These are phyloP conservation scores for Cladosporium sp. DNA, from an alignment of 2,329 filamentous ascomycete species.

Conservation along the genomic window DNA sequence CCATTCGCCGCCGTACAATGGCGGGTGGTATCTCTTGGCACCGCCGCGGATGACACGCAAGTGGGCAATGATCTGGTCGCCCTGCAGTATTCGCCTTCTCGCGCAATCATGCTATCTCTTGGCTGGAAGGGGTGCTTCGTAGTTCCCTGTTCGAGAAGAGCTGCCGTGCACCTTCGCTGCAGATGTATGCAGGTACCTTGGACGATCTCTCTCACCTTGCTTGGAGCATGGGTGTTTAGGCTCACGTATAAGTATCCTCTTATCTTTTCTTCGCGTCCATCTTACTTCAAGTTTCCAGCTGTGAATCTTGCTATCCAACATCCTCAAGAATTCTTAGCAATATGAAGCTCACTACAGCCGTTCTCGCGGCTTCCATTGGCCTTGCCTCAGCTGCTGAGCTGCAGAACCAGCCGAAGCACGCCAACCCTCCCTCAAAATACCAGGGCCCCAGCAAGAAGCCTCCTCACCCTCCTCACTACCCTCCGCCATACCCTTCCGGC, in stretches of 20 bases:
- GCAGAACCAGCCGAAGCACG: background rate
- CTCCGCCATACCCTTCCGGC: background rate
- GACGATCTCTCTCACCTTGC: constrained; percentile 1
- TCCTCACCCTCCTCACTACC: background rate
- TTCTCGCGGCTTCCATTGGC: constrained; percentile 5
- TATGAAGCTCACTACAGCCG: constrained; percentile 7
- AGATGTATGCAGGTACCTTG: background rate
- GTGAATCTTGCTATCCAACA: background rate
- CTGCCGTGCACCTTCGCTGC: background rate
- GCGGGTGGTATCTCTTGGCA: constrained; percentile 5
- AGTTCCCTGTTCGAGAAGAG: constrained; percentile 1
- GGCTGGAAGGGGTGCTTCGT: background rate
- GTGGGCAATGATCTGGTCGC: background rate
- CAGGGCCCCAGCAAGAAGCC: background rate
- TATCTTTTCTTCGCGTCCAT: background rate
- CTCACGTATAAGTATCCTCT: constrained; percentile 1
- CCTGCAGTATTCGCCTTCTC: background rate
- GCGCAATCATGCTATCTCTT: constrained; percentile 10
- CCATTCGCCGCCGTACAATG: background rate
- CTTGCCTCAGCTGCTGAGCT: background rate
- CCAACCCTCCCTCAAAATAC: background rate
- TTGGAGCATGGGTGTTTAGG: background rate
- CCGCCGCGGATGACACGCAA: background rate
- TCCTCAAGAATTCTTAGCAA: background rate
- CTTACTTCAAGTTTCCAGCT: background rate